Evolutionary conservation across 306 rosid species (phyloP).

Genomic region (Glycine tomentella): DNA sequence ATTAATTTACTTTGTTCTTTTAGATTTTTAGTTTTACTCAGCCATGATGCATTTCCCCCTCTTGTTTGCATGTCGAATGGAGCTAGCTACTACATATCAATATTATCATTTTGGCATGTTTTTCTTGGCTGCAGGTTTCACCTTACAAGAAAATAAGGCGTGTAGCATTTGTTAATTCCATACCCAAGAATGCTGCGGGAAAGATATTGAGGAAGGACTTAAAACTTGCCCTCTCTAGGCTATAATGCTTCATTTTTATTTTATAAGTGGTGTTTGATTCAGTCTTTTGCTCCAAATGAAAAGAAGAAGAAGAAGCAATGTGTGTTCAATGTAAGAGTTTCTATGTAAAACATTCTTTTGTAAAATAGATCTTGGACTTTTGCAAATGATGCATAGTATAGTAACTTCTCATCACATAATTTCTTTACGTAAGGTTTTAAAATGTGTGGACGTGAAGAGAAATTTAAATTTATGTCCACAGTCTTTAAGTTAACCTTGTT

Average conservation of each 20-base stretch:
- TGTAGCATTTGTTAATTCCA: slow-evolving; percentile 50
- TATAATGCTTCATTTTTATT: slow-evolving; percentile 27
- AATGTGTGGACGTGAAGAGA: too few relatives aligned
- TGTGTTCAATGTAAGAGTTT: too few relatives aligned
- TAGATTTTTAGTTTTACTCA: neutral
- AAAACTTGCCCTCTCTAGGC: slow-evolving; percentile 44
- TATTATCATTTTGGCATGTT: neutral
- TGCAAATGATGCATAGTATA: too few relatives aligned
- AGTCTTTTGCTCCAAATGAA: neutral
- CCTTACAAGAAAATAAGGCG: slow-evolving; percentile 68
- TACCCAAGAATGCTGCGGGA: slow-evolving; percentile 70
- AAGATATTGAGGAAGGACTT: slow-evolving; percentile 66
- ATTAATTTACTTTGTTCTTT: neutral
- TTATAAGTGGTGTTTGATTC: neutral
- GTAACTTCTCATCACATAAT: too few relatives aligned
- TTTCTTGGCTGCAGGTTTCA: slow-evolving; percentile 56
- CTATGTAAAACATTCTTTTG: too few relatives aligned
- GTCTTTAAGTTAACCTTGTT: too few relatives aligned
- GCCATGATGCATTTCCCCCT: neutral
- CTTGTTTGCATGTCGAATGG: neutral
- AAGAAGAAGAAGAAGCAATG: neutral
- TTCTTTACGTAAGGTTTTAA: too few relatives aligned
- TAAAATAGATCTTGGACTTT: too few relatives aligned
- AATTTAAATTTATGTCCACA: too few relatives aligned
- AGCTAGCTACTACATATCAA: neutral